Evolutionary conservation across 441 rosid species (phyloP).

Genomic region (Bruguiera hainesii): DNA sequence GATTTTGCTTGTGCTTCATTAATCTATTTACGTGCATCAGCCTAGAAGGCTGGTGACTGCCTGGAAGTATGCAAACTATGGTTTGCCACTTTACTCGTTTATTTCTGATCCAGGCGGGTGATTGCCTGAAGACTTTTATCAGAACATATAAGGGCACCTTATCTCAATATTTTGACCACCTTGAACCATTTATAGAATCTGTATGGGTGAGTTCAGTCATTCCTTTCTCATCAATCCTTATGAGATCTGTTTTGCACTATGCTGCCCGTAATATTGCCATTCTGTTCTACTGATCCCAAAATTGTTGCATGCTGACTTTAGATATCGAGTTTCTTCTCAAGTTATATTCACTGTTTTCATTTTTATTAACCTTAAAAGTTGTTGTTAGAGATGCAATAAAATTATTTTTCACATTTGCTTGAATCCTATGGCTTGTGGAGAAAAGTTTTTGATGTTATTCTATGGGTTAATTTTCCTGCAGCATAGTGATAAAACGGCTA

Average conservation of each 20-base stretch:
- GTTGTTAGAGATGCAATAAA: too few relatives aligned
- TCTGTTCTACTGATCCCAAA: too few relatives aligned
- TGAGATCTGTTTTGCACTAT: too few relatives aligned
- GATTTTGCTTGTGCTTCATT: neutral
- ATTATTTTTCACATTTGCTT: too few relatives aligned
- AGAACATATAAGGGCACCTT: constrained; percentile 5
- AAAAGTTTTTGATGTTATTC: too few relatives aligned
- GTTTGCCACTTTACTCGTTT: neutral
- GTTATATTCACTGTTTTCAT: neutral
- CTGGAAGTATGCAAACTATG: too few relatives aligned
- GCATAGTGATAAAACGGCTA: neutral
- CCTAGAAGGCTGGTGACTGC: too few relatives aligned
- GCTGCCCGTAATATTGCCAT: too few relatives aligned
- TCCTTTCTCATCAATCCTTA: neutral
- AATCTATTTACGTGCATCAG: neutral
- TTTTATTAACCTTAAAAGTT: neutral
- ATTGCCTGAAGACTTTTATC: constrained; percentile 9
- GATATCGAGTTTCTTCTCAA: neutral
- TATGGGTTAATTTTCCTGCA: neutral
- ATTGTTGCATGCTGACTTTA: too few relatives aligned
- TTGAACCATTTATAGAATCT: neutral
- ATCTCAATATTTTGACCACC: constrained; percentile 5
- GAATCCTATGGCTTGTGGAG: too few relatives aligned
- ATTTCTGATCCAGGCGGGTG: constrained; percentile 2
- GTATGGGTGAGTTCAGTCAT: constrained; percentile 11